Conservation (phyloP, 768 basidiomycete genomes). For the Trametes cinnabarina region DNA sequence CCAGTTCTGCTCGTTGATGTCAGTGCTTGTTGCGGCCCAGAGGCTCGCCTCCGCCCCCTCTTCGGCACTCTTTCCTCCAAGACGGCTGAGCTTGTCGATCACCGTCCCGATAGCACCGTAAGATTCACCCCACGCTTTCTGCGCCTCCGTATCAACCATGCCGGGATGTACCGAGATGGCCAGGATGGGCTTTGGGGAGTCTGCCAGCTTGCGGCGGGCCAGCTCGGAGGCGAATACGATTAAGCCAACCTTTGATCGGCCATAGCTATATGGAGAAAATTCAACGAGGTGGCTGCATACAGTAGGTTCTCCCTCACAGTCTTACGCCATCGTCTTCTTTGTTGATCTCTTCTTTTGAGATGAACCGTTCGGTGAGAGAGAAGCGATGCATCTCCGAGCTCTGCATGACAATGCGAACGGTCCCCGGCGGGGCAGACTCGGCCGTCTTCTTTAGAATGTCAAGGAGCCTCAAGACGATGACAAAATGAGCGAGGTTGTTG, state of each 20-base stretch:
- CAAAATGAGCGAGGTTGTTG: conserved; percentile 29
- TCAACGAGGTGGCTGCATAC: background rate
- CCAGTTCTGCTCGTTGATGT: conserved; percentile 29
- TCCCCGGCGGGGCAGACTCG: conserved; percentile 19
- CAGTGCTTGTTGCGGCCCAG: conserved; percentile 30
- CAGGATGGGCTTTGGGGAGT: conserved; percentile 21
- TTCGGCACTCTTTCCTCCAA: conserved; percentile 27
- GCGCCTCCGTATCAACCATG: conserved; percentile 30
- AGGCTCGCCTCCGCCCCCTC: conserved; percentile 32
- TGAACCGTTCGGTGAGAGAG: conserved; percentile 22
- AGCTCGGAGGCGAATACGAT: conserved; percentile 26
- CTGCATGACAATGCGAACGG: conserved; percentile 31
- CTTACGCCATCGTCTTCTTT: conserved; percentile 22
- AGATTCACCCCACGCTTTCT: conserved; percentile 25
- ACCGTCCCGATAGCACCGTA: conserved; percentile 26
- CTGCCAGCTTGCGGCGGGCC: conserved; percentile 23
- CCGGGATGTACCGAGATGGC: conserved; percentile 31
- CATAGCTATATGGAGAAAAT: conserved; percentile 15
- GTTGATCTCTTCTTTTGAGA: conserved; percentile 29
- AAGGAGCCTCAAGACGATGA: conserved; percentile 28
- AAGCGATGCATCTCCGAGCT: conserved; percentile 29
- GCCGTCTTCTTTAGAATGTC: conserved; percentile 30
- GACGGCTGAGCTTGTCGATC: conserved; percentile 20
- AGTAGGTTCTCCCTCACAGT: conserved; percentile 12
- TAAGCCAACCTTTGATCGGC: conserved; percentile 29